These are phyloP conservation scores for Phytophthora pisi DNA, from an alignment of 352 stramenopile genomes.

Conservation along the genomic window DNA sequence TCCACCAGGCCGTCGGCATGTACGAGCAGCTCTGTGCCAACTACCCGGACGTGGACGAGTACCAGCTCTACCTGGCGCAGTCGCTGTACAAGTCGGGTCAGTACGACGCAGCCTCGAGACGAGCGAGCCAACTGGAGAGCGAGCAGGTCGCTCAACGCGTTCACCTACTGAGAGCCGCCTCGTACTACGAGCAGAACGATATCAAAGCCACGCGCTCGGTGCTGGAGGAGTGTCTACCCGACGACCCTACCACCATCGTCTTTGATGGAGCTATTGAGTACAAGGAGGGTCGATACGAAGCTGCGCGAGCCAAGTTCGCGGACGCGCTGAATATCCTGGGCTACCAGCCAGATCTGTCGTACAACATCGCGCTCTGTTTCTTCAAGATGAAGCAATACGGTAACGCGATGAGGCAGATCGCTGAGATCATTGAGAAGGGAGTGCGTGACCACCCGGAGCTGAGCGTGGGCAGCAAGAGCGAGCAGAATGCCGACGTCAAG, in stretches of 20 bases:
- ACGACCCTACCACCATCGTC: conserved; percentile 93
- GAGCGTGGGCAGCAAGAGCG: conserved; percentile 92
- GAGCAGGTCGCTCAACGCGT: conserved; percentile 89
- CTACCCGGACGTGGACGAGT: conserved; percentile 95
- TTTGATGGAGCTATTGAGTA: conserved; percentile 86
- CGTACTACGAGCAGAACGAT: conserved; percentile 97
- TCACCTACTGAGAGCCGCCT: conserved; percentile 85
- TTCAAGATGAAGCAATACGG: conserved; percentile 94
- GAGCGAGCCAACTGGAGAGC: conserved; percentile 82
- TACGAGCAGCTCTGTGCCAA: conserved; percentile 95
- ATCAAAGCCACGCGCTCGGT: conserved; percentile 90
- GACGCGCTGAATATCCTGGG: conserved; percentile 94
- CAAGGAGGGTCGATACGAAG: conserved; percentile 90
- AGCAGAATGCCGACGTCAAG: conserved; percentile 85
- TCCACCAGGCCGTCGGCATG: conserved; percentile 87
- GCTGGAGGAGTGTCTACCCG: conserved; percentile 91
- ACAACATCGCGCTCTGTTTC: conserved; percentile 96
- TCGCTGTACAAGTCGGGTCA: conserved; percentile 92
- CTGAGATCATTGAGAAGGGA: conserved; percentile 94
- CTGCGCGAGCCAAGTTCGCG: conserved; percentile 90
- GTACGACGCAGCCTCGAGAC: conserved; percentile 80
- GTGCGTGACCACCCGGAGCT: conserved; percentile 93
- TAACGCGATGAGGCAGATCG: conserved; percentile 91
- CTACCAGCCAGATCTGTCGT: conserved; percentile 93
- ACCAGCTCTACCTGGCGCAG: conserved; percentile 96